Percentiles rank a stretch among this genome's conserved stretches.
phyloP scores from a whole-genome alignment of 352 stramenopile genomes.

The Globisporangium okanoganense region DNA sequence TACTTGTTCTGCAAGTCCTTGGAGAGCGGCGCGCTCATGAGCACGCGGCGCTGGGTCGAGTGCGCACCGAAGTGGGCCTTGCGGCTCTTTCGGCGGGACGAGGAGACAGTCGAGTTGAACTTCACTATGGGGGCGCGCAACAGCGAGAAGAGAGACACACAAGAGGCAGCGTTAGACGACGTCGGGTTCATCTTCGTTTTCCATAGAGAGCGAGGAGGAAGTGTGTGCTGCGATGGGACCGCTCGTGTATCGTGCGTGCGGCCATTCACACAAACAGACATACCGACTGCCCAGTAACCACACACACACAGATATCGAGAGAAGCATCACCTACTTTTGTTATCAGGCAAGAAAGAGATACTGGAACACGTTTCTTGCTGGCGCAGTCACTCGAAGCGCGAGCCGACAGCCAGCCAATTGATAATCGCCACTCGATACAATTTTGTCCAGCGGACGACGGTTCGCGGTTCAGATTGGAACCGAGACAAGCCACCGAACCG shows the following conservation, averaged over 20 bases:
- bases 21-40: slow-evolving; percentile 98
- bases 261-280: not conserved
- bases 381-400: slow-evolving; percentile 1
- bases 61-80: slow-evolving; percentile 99
- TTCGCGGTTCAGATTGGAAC: not conserved
- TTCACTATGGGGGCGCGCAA: slow-evolving; percentile 74
- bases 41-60: slow-evolving; percentile 93
- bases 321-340: slow-evolving; percentile 64
- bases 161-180: not conserved
- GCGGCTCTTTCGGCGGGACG: slow-evolving; percentile 96
- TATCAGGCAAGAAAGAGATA: slow-evolving; percentile 88
- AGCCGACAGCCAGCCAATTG: slow-evolving; percentile 22
- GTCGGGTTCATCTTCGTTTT: not conserved
- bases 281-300: too few species aligned
- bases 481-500: too few species aligned
- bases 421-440: slow-evolving; percentile 12
- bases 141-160: not conserved
- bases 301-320: not conserved
- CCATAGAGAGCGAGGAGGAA: not conserved
- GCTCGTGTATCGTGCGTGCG: not conserved
- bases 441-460: not conserved
- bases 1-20: slow-evolving; percentile 99
- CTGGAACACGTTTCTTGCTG: slow-evolving; percentile 18
- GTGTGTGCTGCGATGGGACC: not conserved
- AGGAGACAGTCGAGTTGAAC: slow-evolving; percentile 93